Conservation (phyloP, 2,329 filamentous ascomycete species). For the Gaeumannomyces sp. region DNA sequence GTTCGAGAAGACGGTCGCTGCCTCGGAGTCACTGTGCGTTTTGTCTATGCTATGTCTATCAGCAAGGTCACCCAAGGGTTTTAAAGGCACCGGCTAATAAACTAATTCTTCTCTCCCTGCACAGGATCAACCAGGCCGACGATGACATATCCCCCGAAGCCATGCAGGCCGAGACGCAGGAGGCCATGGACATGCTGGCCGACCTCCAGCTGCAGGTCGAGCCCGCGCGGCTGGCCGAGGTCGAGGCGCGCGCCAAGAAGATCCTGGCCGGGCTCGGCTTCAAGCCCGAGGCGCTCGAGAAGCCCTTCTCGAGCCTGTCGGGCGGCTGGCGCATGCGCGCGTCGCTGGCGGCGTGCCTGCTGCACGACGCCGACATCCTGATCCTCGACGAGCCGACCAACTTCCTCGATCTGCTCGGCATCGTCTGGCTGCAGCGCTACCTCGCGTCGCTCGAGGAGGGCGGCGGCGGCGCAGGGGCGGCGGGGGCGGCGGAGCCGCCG, state of each 20-base stretch:
- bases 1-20: conserved; percentile 60
- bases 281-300: conserved; percentile 32
- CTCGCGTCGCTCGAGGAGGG: conserved; percentile 50
- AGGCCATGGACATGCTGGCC: conserved; percentile 62
- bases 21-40: conserved; percentile 45
- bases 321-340: conserved; percentile 73
- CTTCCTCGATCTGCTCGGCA: conserved; percentile 74
- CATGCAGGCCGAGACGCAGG: conserved; percentile 60
- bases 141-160: conserved; percentile 49
- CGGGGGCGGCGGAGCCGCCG: conserved; percentile 23
- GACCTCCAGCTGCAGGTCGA: conserved; percentile 64
- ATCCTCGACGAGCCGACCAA: conserved; percentile 86
- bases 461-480: neutral
- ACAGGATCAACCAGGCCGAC: conserved; percentile 43
- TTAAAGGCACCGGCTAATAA: neutral
- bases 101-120: neutral
- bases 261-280: conserved; percentile 31
- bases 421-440: conserved; percentile 77
- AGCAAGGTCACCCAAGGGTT: too few relatives aligned
- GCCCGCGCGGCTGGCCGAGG: conserved; percentile 53
- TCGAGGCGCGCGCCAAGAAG: conserved; percentile 35
- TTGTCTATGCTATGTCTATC: neutral
- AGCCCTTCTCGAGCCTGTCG: conserved; percentile 59
- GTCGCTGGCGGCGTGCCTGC: conserved; percentile 57
- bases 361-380: conserved; percentile 69